These are phyloP conservation scores for Cordyceps farinosa DNA, from an alignment of 2,329 filamentous ascomycete genomes.

Conservation along the genomic window DNA sequence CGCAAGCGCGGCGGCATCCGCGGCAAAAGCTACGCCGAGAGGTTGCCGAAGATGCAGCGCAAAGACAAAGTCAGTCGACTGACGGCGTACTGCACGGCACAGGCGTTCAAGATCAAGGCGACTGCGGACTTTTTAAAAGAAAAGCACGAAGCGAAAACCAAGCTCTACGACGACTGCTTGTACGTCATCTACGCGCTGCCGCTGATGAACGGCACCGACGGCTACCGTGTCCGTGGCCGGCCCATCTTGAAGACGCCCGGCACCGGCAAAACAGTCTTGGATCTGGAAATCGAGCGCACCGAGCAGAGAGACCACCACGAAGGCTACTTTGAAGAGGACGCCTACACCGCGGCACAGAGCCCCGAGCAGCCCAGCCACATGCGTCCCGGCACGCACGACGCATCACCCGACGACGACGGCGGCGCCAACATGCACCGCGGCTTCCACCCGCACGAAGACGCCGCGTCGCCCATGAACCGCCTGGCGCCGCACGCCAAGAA, in stretches of 20 bases:
- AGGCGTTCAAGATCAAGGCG: slow-evolving; percentile 83
- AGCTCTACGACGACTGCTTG: slow-evolving; percentile 95
- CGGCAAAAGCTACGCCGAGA: slow-evolving; percentile 90
- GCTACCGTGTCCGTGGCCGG: slow-evolving; percentile 83
- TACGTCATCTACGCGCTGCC: slow-evolving; percentile 95
- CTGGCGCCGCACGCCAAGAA: slow-evolving; percentile 69
- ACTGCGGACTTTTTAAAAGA: slow-evolving; percentile 87
- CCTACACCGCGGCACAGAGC: slow-evolving; percentile 41
- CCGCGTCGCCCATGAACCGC: slow-evolving; percentile 51
- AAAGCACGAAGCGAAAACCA: slow-evolving; percentile 85
- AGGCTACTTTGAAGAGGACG: slow-evolving; percentile 79
- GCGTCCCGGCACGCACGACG: slow-evolving; percentile 30
- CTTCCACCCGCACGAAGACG: slow-evolving; percentile 35
- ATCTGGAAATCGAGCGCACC: slow-evolving; percentile 93
- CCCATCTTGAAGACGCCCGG: slow-evolving; percentile 90
- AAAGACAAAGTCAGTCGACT: slow-evolving; percentile 84
- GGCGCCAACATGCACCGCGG: slow-evolving; percentile 24
- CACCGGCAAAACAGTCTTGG: slow-evolving; percentile 80
- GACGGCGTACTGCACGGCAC: slow-evolving; percentile 94
- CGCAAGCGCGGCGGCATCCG: slow-evolving; percentile 58
- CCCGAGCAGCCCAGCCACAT: slow-evolving; percentile 30
- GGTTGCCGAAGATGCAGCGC: slow-evolving; percentile 81
- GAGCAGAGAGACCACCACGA: slow-evolving; percentile 87
- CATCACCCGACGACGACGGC: slow-evolving; percentile 25
- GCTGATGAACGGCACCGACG: slow-evolving; percentile 77